These are phyloP conservation scores for Debaryomyces coudertii DNA, from an alignment of 1,139 yeast species.

Conservation along the genomic window DNA sequence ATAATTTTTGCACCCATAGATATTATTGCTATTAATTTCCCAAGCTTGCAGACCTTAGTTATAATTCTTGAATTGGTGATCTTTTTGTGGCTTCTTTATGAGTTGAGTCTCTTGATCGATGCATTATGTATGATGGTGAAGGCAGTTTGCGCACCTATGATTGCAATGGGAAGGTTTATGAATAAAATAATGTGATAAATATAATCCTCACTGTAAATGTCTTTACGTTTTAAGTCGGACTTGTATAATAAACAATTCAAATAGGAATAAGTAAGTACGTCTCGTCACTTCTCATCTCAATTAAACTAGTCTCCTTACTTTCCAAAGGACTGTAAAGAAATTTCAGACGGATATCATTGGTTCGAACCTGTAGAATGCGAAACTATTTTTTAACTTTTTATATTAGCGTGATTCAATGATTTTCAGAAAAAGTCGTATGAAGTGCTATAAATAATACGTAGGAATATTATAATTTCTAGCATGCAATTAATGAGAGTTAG, in stretches of 20 bases:
- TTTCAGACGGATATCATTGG: neutral
- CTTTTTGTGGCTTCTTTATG: slow-evolving; percentile 48
- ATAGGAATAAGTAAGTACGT: too few relatives aligned
- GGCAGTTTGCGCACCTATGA: slow-evolving; percentile 54
- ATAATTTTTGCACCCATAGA: slow-evolving; percentile 49
- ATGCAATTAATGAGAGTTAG: neutral
- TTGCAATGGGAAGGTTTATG: slow-evolving; percentile 50
- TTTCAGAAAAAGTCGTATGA: neutral
- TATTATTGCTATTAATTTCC: slow-evolving; percentile 42
- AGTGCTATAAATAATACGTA: neutral
- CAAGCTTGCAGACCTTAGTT: slow-evolving; percentile 43
- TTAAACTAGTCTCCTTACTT: too few relatives aligned
- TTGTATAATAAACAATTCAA: too few relatives aligned
- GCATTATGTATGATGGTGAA: slow-evolving; percentile 52
- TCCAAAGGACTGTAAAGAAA: neutral
- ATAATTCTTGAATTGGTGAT: slow-evolving; percentile 42
- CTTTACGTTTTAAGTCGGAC: neutral
- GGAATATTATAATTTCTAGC: neutral
- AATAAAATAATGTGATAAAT: slow-evolving; percentile 37
- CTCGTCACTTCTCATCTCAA: too few relatives aligned
- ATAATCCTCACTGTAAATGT: neutral
- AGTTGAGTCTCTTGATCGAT: slow-evolving; percentile 46
- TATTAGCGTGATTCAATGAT: neutral
- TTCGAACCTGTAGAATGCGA: neutral
- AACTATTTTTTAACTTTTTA: neutral